Base-by-base conservation (phyloP, 176 grass and related monocot genomes). In the Oryza coarctata region DNA sequence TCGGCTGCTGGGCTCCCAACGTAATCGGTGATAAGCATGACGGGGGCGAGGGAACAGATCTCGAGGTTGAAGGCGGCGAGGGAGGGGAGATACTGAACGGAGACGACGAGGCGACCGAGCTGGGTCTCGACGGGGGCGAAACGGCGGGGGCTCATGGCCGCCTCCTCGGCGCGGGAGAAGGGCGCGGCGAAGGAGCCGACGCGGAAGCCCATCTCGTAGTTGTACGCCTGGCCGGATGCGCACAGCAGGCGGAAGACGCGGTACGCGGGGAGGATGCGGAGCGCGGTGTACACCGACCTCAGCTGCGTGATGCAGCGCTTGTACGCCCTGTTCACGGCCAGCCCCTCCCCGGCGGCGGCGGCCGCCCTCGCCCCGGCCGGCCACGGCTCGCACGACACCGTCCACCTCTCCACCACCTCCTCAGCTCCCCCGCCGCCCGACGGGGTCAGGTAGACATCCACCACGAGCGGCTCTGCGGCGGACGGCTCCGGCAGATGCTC, bases 241-340 rank as follows among this genome's bases (percentile, higher is more conserved):
- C 91, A 94, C 34, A 99, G 85, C 87, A 77, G 52, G 65, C 87
- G 85, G 76, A 91, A 98, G 49, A 85, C 82, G 70, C 86, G 90
- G 74, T 98, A 90, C 7, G 85, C 90, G 12, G 95, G 95, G 22
- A 98, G 89, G 71, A 98, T 33, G 44, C 95, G 92, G 23, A 98
- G 87, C 50, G 92, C 58, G 23, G 86, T 52, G 84, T 98, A 95
- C 25, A 97, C 65, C 17, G 94, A 94, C 23, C 94, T 44, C 22
- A 97, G 80, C 49, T 94, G 86, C 83, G 90, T 94, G 87, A 90
- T 92, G 34, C 86, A 94, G 36, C 90, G 89, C 92, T 94, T 94
- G 83, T 94, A 92, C 6, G 89, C 85, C 36, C 89, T n/a, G 80
- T 94, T 94, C 7, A 92, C 89, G 45, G 85, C 89, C 7, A 89